A percentile compares a stretch with the other conserved stretches of the same genome.
Evolutionary conservation across 176 grass and related monocot species (phyloP).

Genomic region (Chloris gayana): DNA sequence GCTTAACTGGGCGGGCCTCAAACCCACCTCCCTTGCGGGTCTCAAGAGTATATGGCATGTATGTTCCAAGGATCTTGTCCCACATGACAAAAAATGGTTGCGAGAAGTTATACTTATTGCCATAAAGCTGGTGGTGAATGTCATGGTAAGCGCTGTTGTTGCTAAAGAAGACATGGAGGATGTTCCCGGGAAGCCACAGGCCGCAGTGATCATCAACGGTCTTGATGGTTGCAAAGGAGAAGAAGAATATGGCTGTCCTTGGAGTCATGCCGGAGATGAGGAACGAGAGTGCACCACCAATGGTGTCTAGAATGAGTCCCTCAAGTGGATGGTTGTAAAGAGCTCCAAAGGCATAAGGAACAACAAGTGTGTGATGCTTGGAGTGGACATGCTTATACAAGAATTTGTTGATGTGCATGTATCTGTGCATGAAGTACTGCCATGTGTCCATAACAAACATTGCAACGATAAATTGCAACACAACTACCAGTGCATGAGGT

Average conservation of each 20-base stretch:
- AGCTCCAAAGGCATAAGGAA: conserved; percentile 67
- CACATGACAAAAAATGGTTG: conserved; percentile 75
- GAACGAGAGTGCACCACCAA: conserved; percentile 56
- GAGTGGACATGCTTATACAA: conserved; percentile 81
- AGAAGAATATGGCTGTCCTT: conserved; percentile 64
- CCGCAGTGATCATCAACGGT: conserved; percentile 69
- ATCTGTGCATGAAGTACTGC: conserved; percentile 93
- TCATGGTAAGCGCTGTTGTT: conserved; percentile 81
- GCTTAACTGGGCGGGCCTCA: conserved; percentile 54
- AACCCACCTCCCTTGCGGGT: conserved; percentile 66
- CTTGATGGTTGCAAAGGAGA: conserved; percentile 74
- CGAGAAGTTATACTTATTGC: conserved; percentile 75
- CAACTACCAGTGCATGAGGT: conserved; percentile 46
- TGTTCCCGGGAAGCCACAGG: conserved; percentile 65
- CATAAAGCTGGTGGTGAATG: conserved; percentile 76
- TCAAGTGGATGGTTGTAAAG: conserved; percentile 74
- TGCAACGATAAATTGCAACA: conserved; percentile 54
- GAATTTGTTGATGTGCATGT: conserved; percentile 85
- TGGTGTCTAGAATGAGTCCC: conserved; percentile 67
- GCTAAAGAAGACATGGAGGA: conserved; percentile 60
- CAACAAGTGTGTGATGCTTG: conserved; percentile 69
- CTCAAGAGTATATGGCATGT: conserved; percentile 67
- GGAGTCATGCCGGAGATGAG: conserved; percentile 63
- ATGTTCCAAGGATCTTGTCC: conserved; percentile 74
- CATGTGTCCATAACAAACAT: conserved; percentile 86